Evolutionary conservation across 192 early-diverging fungal genomes (phyloP).

Genomic region (Thoreauomyces humboldtii): DNA sequence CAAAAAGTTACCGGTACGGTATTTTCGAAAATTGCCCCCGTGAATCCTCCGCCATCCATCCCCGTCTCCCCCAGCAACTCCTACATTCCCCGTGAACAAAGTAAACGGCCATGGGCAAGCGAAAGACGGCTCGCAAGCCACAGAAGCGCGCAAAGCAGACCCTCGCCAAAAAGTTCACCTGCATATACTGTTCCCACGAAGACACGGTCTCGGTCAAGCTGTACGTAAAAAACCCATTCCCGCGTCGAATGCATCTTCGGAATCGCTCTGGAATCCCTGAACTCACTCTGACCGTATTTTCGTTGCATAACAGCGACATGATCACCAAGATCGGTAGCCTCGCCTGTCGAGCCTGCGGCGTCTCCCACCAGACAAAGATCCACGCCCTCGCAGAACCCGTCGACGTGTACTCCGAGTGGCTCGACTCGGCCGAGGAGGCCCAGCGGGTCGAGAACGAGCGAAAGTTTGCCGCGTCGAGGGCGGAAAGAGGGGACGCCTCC

Average conservation of each 20-base stretch:
- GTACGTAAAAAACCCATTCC: constrained; percentile 46
- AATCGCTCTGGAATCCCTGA: no score
- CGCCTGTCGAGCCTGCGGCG: constrained; percentile 75
- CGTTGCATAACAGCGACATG: constrained; percentile 67
- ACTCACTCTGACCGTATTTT: no score
- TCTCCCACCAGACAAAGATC: constrained; percentile 69
- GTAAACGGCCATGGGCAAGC: constrained; percentile 59
- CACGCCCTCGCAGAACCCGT: constrained; percentile 74
- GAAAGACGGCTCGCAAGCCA: constrained; percentile 73
- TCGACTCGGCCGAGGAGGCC: constrained; percentile 77
- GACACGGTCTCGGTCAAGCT: constrained; percentile 71
- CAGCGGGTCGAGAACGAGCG: constrained; percentile 23
- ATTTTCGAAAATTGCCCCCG: no score
- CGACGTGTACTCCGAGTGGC: constrained; percentile 90
- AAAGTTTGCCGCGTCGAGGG: background rate
- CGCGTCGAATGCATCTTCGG: background rate
- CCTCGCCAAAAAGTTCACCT: constrained; percentile 75
- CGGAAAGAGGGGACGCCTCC: background rate
- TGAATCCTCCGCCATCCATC: no score
- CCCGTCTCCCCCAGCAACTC: background rate
- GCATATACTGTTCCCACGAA: constrained; percentile 88
- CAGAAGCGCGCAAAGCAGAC: constrained; percentile 57
- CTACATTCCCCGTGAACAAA: background rate
- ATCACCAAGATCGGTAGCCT: constrained; percentile 71
- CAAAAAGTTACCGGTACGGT: no score